These are phyloP conservation scores for Candida dubliniensis DNA, from an alignment of 1,139 yeast genomes.

Conservation along the genomic window DNA sequence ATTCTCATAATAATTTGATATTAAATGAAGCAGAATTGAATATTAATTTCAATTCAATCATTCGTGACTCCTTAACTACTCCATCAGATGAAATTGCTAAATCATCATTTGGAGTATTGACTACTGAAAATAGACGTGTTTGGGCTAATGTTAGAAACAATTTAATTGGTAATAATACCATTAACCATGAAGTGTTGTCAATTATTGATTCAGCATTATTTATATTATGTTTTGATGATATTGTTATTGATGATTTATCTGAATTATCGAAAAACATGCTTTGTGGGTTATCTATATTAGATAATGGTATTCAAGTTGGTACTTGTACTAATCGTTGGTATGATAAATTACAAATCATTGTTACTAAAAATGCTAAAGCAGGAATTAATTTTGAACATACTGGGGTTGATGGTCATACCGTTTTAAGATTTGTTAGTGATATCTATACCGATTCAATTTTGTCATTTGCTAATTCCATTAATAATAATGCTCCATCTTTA, in stretches of 20 bases:
- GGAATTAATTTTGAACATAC: constrained; percentile 95
- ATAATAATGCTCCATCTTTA: constrained; percentile 75
- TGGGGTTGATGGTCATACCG: constrained; percentile 95
- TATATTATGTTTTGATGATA: constrained; percentile 78
- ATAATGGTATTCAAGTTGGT: constrained; percentile 86
- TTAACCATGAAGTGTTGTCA: constrained; percentile 68
- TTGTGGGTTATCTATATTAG: constrained; percentile 79
- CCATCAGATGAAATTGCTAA: constrained; percentile 69
- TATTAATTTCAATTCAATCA: constrained; percentile 71
- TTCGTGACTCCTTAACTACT: constrained; percentile 66
- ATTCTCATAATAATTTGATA: constrained; percentile 64
- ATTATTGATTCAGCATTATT: constrained; percentile 81
- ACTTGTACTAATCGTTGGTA: constrained; percentile 96
- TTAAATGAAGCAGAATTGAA: constrained; percentile 74
- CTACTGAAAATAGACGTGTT: constrained; percentile 81
- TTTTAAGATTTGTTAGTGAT: constrained; percentile 81
- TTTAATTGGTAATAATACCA: constrained; percentile 37
- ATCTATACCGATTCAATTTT: constrained; percentile 88
- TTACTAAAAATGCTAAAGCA: constrained; percentile 89
- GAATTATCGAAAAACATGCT: constrained; percentile 80
- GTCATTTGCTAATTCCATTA: constrained; percentile 81
- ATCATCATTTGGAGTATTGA: constrained; percentile 83
- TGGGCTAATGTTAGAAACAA: constrained; percentile 77
- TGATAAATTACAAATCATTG: constrained; percentile 84
- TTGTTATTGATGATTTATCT: constrained; percentile 62